Evolutionary conservation across 768 basidiomycete genomes (phyloP).

Genomic region (Dentipellis fragilis): DNA sequence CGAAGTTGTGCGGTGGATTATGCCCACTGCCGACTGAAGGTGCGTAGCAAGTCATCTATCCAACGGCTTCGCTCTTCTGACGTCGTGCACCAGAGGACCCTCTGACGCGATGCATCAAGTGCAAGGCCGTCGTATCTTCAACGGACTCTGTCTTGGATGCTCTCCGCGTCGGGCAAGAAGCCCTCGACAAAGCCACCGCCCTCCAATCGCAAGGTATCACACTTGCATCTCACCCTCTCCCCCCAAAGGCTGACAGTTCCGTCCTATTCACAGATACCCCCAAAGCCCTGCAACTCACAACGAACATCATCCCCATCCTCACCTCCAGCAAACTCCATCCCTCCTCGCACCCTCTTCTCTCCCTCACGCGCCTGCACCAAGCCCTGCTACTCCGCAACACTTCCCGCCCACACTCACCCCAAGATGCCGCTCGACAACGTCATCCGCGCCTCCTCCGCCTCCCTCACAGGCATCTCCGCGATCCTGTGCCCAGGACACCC

Average conservation of each 20-base stretch:
- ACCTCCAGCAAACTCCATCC: slow-evolving; percentile 47
- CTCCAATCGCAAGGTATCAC: slow-evolving; percentile 49
- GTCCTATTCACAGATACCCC: slow-evolving; percentile 1
- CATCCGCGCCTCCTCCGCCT: slow-evolving; percentile 46
- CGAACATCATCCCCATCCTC: slow-evolving; percentile 57
- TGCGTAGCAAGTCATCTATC: slow-evolving; percentile 14
- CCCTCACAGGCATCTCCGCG: slow-evolving; percentile 39
- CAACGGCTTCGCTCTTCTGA: too few relatives aligned
- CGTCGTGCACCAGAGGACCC: slow-evolving; percentile 29
- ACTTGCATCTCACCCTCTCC: neutral
- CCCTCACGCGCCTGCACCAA: slow-evolving; percentile 60
- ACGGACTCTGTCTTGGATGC: slow-evolving; percentile 53
- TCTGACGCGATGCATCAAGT: slow-evolving; percentile 42
- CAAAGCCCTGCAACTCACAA: slow-evolving; percentile 49
- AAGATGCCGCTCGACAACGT: slow-evolving; percentile 52
- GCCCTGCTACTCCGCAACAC: slow-evolving; percentile 51
- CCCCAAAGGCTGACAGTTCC: neutral
- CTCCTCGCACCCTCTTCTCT: slow-evolving; percentile 69
- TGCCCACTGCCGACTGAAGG: slow-evolving; percentile 57
- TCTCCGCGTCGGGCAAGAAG: slow-evolving; percentile 61
- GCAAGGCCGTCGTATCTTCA: slow-evolving; percentile 37
- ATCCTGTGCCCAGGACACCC: slow-evolving; percentile 65
- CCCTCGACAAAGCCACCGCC: slow-evolving; percentile 56
- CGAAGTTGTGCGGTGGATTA: slow-evolving; percentile 54
- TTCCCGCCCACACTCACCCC: slow-evolving; percentile 31